phyloP scores from a whole-genome alignment of 371 early-diverging fungal genomes.

The Mortierella sp. region DNA sequence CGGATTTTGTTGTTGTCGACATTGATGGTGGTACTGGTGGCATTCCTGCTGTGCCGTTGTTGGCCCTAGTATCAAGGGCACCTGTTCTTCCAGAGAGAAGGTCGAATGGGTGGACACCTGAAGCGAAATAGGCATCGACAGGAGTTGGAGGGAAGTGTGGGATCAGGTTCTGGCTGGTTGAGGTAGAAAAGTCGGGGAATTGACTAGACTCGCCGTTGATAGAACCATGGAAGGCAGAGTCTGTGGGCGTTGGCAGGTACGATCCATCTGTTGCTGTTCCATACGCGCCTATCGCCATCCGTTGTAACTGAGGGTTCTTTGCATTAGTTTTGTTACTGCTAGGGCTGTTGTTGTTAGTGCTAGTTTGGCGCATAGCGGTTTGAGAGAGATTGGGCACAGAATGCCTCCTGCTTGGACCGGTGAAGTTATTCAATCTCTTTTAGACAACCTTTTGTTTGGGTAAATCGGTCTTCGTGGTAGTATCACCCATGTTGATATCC shows the following conservation, averaged over 20 bases:
- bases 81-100: neutral
- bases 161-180: neutral
- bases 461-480: conserved; percentile 8
- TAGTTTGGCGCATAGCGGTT: neutral
- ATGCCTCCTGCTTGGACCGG: conserved; percentile 20
- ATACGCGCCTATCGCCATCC: conserved; percentile 5
- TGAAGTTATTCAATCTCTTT: conserved; percentile 15
- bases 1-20: conserved; percentile 25
- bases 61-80: neutral
- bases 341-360: neutral
- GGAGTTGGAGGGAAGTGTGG: conserved; percentile 21
- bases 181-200: conserved; percentile 11
- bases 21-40: conserved; percentile 18
- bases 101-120: conserved; percentile 37
- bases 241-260: conserved; percentile 40
- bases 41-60: conserved; percentile 8
- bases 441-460: conserved; percentile 17
- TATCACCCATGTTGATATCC: conserved; percentile 7
- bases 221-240: conserved; percentile 12
- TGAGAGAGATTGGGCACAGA: conserved; percentile 23
- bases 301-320: neutral
- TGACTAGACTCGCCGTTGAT: neutral
- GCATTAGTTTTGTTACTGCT: neutral
- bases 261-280: conserved; percentile 1
- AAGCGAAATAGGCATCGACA: conserved; percentile 10